Conservation (phyloP, 805 yeast species). For the Helenozyma baotianmanensis region DNA sequence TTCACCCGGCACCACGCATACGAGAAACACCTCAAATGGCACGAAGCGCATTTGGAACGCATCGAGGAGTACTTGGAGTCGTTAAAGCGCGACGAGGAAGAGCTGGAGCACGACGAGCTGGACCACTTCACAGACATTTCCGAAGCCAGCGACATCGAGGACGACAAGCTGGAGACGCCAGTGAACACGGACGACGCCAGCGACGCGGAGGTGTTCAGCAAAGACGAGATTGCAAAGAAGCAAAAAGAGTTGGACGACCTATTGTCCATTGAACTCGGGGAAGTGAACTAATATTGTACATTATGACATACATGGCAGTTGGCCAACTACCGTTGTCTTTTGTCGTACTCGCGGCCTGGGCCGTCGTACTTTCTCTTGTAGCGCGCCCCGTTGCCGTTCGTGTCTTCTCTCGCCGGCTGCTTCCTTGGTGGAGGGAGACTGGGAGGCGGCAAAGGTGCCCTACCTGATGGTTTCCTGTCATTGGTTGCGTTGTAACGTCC, state of each 20-base stretch:
- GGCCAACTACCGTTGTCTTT: conserved; percentile 24
- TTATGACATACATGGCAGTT: neutral
- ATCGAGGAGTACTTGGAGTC: conserved; percentile 17
- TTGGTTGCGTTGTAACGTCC: no score
- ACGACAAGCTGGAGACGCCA: neutral
- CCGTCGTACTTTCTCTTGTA: conserved; percentile 23
- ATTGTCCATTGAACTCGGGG: conserved; percentile 1
- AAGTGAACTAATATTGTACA: neutral
- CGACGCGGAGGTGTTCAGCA: neutral
- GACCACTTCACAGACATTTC: conserved; percentile 8
- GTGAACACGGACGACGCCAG: neutral
- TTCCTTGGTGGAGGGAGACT: conserved; percentile 12
- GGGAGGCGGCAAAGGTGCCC: conserved; percentile 13
- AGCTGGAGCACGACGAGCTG: neutral
- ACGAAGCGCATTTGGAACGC: conserved; percentile 22
- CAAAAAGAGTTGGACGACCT: conserved; percentile 2
- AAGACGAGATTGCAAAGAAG: neutral
- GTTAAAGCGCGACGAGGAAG: conserved; percentile 2
- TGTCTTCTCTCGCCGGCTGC: conserved; percentile 2
- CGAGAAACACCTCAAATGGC: conserved; percentile 15
- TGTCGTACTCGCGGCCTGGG: conserved; percentile 24
- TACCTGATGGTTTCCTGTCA: neutral
- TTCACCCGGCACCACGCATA: conserved; percentile 10
- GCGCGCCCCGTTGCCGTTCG: neutral
- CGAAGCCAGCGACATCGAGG: conserved; percentile 1